Evolutionary conservation across 148 eudicot species (phyloP), one percentile per base, ranked within the genome.

Genomic region (Arctostaphylos glauca): DNA sequence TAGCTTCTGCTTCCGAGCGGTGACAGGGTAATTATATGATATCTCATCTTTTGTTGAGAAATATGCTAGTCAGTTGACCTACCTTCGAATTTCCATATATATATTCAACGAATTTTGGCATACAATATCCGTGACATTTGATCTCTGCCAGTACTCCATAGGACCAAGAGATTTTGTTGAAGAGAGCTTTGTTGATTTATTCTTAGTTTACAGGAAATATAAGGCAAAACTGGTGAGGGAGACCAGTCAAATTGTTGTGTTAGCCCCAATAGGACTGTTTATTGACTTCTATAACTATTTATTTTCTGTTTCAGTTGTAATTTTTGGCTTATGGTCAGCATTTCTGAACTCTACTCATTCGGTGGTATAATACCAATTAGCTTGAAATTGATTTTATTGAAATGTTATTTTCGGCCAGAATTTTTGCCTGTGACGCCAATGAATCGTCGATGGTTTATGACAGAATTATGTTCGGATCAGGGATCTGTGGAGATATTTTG

Each of bases 1-100:
- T 96, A 71, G 90, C 92, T 70, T 91, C 97, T 47, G 91, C 89
- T 62, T 59, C 91, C 0, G 95, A 91, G 85, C 87, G 90, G 85
- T 88, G 86, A 88, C 80, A 18, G 76, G 9, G 62, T 47, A 25
- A 9, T 46, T 9, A 25, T 67, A 46, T n/a, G 3, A 7, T 76
- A 52, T 41, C 54, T 7, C 7, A 67, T 48, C 55, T 72, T 52
- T 52, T 50, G 48, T 64, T 76, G 80, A 75, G 70, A 76, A 47
- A 53, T 38, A 76, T 64, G 73, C 41, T 31, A 14, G 58, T 55
- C 21, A 47, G 14, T 62, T 38, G 38, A 77, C 14, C 16, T 43
- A 76, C 41, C 38, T 77, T 83, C 70, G 47, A 53, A 59, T 58
- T 75, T 19, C n/a, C 38, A 31, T 66, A 13, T 75, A 48, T 6